Percentiles rank a stretch among this genome's conserved stretches.
Conservation (phyloP, 148 eudicot species). For the Suaeda aralocaspica region DNA sequence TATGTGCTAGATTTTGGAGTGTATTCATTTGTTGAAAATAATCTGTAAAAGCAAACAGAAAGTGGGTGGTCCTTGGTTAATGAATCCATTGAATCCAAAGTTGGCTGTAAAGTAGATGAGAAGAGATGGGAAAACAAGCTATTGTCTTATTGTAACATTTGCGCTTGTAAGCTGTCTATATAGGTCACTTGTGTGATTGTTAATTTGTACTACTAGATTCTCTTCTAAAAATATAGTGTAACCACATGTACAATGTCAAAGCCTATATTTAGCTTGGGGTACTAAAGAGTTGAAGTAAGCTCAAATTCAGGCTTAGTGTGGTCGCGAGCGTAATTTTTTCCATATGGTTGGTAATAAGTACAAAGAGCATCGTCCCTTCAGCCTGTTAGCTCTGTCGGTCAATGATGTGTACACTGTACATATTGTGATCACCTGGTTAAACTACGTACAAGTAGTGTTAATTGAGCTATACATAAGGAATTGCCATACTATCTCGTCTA, state of each 20-base stretch:
- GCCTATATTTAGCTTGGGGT: not conserved
- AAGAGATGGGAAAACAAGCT: slow-evolving; percentile 7
- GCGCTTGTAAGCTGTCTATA: slow-evolving; percentile 5
- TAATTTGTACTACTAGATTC: too few species aligned
- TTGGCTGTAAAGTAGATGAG: slow-evolving; percentile 1
- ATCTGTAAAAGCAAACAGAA: not conserved
- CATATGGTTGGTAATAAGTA: too few species aligned
- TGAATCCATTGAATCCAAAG: slow-evolving; percentile 13
- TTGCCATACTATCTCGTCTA: too few species aligned
- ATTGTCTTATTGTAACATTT: not conserved
- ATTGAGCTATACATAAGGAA: too few species aligned
- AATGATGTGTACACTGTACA: too few species aligned
- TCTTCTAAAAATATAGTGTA: not conserved
- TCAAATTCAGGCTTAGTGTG: too few species aligned
- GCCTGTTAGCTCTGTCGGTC: too few species aligned
- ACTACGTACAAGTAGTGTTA: too few species aligned
- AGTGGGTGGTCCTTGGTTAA: slow-evolving; percentile 20
- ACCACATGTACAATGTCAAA: not conserved
- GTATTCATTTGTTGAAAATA: not conserved
- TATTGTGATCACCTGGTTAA: too few species aligned
- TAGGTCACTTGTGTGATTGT: not conserved
- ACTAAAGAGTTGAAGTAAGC: too few species aligned
- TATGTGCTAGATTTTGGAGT: slow-evolving; percentile 4
- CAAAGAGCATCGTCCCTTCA: too few species aligned
- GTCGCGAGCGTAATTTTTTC: too few species aligned